Base-by-base conservation (phyloP, 2,329 filamentous ascomycete genomes). In the Xylaria sp. region DNA sequence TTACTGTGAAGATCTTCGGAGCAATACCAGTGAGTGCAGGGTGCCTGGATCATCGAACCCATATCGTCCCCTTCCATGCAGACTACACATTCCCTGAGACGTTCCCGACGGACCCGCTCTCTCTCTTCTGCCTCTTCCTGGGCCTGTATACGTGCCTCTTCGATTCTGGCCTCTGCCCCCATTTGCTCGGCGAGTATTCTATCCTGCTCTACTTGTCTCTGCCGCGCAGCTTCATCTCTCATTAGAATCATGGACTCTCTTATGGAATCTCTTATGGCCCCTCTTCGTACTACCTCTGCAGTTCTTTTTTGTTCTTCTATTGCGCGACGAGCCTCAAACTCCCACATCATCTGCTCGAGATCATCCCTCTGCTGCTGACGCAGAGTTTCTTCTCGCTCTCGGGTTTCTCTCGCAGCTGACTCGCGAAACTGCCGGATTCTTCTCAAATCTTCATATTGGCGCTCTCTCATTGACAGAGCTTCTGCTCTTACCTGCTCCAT, bases 11-110 rank as follows among this genome's bases (percentile, higher is more conserved):
- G 58, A 62, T 62, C 58, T 47, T 54, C 53, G 45, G 27, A 32
- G 42, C 64, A 66, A 53, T 62, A 66, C 64, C 64, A 66, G 34
- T 66, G 64, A 24, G 8, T 32, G 58, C 64, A 66, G 32, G 58
- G 64, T 17, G 21, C 42, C 64, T 66, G 64, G 32, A 53, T 21
- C 64, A 66, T 66, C 34, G 11, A 45, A 36, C 42, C 19, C 58
- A 66, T 57, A 57, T 66, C 51, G 14, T 62, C 24, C 45, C 45
- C 51, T 62, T 58, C 64, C 51, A 62, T 66, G 34, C 64, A 66
- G 45, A 62, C 58, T 62, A 34, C 51, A 47, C 64, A 66, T 66
- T 62, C 51, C 57, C 58, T 66, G 24, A 57, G 32, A 32, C 45
- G 51, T 51, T 42, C 53, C 53, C 32, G 61, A 57, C 53, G 61